These are phyloP conservation scores for Lichtheimia corymbifera DNA, from an alignment of 371 early-diverging fungal genomes.

Conservation along the genomic window DNA sequence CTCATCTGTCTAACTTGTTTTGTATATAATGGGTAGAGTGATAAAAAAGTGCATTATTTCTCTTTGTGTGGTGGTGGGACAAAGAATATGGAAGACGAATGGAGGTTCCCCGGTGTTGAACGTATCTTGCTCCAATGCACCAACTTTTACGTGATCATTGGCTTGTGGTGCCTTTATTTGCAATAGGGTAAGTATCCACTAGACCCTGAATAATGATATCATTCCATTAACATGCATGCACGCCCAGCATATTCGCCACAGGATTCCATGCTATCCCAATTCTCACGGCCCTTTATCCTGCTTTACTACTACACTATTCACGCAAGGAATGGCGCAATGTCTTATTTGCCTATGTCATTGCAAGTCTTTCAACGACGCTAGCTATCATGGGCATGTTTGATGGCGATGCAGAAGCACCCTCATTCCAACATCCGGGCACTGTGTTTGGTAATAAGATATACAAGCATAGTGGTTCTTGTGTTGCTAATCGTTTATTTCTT, in stretches of 20 bases:
- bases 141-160: constrained; percentile 1
- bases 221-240: not conserved
- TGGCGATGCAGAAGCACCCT: not conserved
- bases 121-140: not conserved
- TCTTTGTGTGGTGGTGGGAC: not conserved
- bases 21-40: not conserved
- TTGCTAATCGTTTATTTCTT: not conserved
- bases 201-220: not conserved
- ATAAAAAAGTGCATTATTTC: not conserved
- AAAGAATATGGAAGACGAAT: too few relatives aligned
- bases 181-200: not conserved
- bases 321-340: constrained; percentile 19
- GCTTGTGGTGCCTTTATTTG: not conserved
- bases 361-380: constrained; percentile 12
- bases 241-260: constrained; percentile 27
- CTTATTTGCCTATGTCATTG: constrained; percentile 13
- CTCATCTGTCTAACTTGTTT: not conserved
- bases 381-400: constrained; percentile 25
- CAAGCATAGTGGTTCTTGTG: not conserved
- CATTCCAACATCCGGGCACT: constrained; percentile 16
- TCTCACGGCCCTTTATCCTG: constrained; percentile 23
- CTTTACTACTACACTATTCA: constrained; percentile 27
- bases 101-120: too few relatives aligned
- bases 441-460: constrained; percentile 14
- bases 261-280: constrained; percentile 40